These are phyloP conservation scores for Thelonectria discophora DNA, from an alignment of 2,329 filamentous ascomycete genomes.

Conservation along the genomic window DNA sequence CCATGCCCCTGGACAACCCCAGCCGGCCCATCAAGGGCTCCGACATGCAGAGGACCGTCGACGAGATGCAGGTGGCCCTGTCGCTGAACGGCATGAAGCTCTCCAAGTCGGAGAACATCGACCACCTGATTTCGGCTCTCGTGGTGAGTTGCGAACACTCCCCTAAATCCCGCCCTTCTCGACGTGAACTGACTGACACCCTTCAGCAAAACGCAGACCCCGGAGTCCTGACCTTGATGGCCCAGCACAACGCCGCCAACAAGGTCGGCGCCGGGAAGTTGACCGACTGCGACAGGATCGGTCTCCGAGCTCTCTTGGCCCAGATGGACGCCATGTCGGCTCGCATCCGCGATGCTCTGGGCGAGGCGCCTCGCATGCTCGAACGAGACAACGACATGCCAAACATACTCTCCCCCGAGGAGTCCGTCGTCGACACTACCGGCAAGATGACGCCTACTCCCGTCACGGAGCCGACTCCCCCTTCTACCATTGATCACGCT, in stretches of 20 bases:
- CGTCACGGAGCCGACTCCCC: constrained; percentile 52
- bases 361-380: constrained; percentile 41
- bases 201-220: constrained; percentile 56
- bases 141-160: constrained; percentile 64
- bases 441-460: constrained; percentile 45
- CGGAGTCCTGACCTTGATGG: constrained; percentile 57
- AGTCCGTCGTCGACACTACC: constrained; percentile 42
- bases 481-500: constrained; percentile 51
- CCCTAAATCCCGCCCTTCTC: background rate
- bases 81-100: constrained; percentile 67
- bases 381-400: constrained; percentile 38
- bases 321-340: constrained; percentile 56
- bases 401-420: constrained; percentile 40
- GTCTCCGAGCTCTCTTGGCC: constrained; percentile 59
- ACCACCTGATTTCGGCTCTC: constrained; percentile 66
- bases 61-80: constrained; percentile 73
- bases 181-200: constrained; percentile 25
- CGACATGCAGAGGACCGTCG: constrained; percentile 56
- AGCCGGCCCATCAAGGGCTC: constrained; percentile 44
- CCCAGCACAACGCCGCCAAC: constrained; percentile 56
- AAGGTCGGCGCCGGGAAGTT: constrained; percentile 54
- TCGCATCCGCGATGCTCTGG: constrained; percentile 54
- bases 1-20: constrained; percentile 34
- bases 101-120: constrained; percentile 58
- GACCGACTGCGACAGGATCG: constrained; percentile 52